These are phyloP conservation scores for Borealophlyctis nickersoniae DNA, from an alignment of 192 early-diverging fungal genomes.

Conservation along the genomic window DNA sequence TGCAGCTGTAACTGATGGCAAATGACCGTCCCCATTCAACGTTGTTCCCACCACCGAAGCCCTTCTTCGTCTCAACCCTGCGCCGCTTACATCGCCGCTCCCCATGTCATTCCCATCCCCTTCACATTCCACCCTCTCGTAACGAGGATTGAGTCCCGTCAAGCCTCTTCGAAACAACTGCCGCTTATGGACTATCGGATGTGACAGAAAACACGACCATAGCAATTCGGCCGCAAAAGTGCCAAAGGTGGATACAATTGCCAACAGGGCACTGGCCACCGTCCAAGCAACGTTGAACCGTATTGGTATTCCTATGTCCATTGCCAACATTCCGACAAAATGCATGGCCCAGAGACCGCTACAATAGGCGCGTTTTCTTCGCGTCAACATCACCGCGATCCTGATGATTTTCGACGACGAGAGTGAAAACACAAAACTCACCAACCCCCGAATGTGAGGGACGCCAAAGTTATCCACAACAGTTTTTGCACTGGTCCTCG, in stretches of 20 bases:
- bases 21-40: no score
- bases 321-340: slow-evolving; percentile 17
- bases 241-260: background rate
- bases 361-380: background rate
- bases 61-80: no score
- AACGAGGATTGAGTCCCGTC: background rate
- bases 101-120: no score
- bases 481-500: background rate
- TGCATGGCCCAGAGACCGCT: slow-evolving; percentile 12
- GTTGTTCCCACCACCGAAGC: no score
- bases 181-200: background rate
- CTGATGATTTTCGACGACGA: background rate
- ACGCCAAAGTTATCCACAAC: slow-evolving; percentile 9
- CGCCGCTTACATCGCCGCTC: no score
- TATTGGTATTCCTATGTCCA: slow-evolving; percentile 10
- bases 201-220: no score
- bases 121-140: no score
- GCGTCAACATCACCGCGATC: background rate
- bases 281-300: background rate
- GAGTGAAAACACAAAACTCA: background rate
- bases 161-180: background rate
- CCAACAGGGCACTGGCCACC: background rate
- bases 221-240: slow-evolving; percentile 3
- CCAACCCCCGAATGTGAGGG: slow-evolving; percentile 11
- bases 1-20: no score